phyloP scores from a whole-genome alignment of 169 alveolate species.

The Miamiensis avidus region DNA sequence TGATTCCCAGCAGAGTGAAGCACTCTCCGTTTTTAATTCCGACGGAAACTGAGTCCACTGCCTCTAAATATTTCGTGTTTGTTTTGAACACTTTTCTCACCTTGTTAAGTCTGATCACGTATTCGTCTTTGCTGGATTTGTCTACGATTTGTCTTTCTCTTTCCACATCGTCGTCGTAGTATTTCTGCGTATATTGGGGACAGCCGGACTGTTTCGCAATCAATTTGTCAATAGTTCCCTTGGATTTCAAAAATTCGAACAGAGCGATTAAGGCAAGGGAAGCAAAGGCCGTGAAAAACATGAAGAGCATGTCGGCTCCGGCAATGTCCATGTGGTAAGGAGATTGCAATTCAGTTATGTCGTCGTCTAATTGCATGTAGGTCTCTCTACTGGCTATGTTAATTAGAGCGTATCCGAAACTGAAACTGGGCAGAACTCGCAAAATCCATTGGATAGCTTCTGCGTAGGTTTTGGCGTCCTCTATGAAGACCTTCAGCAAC shows the following conservation, averaged over 20 bases:
- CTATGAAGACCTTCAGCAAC: constrained; percentile 19
- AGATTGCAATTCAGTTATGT: not conserved
- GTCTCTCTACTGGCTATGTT: constrained; percentile 6
- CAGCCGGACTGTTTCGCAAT: not conserved
- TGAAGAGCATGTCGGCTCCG: constrained; percentile 27
- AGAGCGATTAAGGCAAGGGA: constrained; percentile 7
- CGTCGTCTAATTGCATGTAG: constrained; percentile 2
- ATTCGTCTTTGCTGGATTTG: constrained; percentile 29
- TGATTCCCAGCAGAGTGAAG: constrained; percentile 89
- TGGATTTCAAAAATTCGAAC: constrained; percentile 2
- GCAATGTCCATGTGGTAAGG: constrained; percentile 28
- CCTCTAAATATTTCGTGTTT: constrained; percentile 53
- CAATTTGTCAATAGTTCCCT: not conserved
- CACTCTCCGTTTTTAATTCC: constrained; percentile 85
- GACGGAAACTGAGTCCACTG: constrained; percentile 77
- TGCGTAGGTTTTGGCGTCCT: constrained; percentile 17
- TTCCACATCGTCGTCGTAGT: constrained; percentile 56
- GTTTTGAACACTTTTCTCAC: constrained; percentile 46
- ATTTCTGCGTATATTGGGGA: constrained; percentile 15
- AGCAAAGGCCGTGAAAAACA: constrained; percentile 11
- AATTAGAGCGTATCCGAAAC: constrained; percentile 39
- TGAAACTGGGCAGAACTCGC: constrained; percentile 35
- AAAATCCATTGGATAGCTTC: constrained; percentile 22
- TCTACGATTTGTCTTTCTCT: constrained; percentile 48
- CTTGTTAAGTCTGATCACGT: constrained; percentile 34